phyloP scores from a whole-genome alignment of 2,329 filamentous ascomycete genomes.

The Xylaria polymorpha region DNA sequence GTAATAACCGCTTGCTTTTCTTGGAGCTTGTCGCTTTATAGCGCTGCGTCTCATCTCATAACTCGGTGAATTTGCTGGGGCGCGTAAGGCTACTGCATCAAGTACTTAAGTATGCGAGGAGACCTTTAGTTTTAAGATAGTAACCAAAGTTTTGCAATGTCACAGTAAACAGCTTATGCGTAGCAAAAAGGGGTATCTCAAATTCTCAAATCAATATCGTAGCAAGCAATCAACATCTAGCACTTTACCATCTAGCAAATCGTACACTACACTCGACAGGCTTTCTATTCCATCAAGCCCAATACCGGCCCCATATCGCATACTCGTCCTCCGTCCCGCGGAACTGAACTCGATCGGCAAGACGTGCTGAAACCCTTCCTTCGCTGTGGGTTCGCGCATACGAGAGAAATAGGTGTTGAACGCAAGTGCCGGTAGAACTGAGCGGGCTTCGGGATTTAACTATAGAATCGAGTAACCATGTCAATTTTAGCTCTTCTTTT shows the following conservation, averaged over 20 bases:
- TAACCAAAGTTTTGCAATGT: no score
- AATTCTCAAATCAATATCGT: background rate
- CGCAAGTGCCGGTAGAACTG: slow-evolving; percentile 79
- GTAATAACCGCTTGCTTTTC: no score
- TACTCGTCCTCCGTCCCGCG: slow-evolving; percentile 75
- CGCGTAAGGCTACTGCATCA: no score
- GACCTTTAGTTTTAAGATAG: no score
- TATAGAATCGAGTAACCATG: slow-evolving; percentile 46
- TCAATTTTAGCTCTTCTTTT: slow-evolving; percentile 1
- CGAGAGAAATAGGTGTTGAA: slow-evolving; percentile 80
- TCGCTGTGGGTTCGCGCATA: slow-evolving; percentile 75
- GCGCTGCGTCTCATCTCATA: no score
- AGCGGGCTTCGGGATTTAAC: slow-evolving; percentile 85
- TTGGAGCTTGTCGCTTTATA: no score
- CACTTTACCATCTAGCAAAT: background rate
- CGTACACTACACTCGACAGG: background rate
- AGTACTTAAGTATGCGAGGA: no score
- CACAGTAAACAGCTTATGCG: no score
- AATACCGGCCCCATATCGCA: slow-evolving; percentile 80
- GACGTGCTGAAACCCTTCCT: slow-evolving; percentile 89
- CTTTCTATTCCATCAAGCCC: slow-evolving; percentile 62
- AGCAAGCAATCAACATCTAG: background rate
- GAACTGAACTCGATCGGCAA: slow-evolving; percentile 80
- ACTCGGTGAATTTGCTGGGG: no score
- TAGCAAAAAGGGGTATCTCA: slow-evolving; percentile 16